Conservation (phyloP, 1,139 yeast species). For the Taiozyma sp. region DNA sequence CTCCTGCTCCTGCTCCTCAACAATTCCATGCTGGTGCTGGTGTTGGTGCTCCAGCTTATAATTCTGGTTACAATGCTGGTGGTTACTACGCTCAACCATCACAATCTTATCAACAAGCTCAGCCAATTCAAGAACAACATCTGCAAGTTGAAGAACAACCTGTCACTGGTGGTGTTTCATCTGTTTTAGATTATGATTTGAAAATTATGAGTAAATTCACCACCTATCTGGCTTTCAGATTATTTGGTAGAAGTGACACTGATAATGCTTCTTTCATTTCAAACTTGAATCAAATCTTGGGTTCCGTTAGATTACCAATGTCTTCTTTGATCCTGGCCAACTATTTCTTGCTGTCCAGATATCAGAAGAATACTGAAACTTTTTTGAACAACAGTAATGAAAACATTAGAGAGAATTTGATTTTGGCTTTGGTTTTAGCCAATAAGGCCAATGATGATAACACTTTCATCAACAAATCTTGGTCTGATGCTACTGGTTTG, state of each 20-base stretch:
- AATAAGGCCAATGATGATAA: slow-evolving; percentile 96
- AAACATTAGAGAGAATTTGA: slow-evolving; percentile 58
- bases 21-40: background rate
- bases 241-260: slow-evolving; percentile 39
- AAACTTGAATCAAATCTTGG: slow-evolving; percentile 62
- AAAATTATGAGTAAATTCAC: slow-evolving; percentile 74
- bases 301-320: slow-evolving; percentile 87
- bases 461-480: slow-evolving; percentile 90
- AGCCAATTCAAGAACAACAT: slow-evolving; percentile 14
- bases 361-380: slow-evolving; percentile 27
- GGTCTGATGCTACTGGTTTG: slow-evolving; percentile 94
- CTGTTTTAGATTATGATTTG: slow-evolving; percentile 75
- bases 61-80: background rate
- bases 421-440: slow-evolving; percentile 74
- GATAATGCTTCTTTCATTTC: slow-evolving; percentile 55
- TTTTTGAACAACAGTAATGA: slow-evolving; percentile 29
- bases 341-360: slow-evolving; percentile 59
- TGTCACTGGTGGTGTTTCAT: slow-evolving; percentile 69
- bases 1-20: background rate
- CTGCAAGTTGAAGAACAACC: slow-evolving; percentile 18
- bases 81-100: slow-evolving; percentile 1
- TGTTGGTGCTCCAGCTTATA: slow-evolving; percentile 1
- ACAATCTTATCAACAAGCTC: background rate
- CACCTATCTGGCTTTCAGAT: slow-evolving; percentile 52
- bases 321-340: slow-evolving; percentile 76